Evolutionary conservation across 345 rosid species (phyloP), one percentile per base, ranked within the genome.

Genomic region (Rhodamnia argentea): DNA sequence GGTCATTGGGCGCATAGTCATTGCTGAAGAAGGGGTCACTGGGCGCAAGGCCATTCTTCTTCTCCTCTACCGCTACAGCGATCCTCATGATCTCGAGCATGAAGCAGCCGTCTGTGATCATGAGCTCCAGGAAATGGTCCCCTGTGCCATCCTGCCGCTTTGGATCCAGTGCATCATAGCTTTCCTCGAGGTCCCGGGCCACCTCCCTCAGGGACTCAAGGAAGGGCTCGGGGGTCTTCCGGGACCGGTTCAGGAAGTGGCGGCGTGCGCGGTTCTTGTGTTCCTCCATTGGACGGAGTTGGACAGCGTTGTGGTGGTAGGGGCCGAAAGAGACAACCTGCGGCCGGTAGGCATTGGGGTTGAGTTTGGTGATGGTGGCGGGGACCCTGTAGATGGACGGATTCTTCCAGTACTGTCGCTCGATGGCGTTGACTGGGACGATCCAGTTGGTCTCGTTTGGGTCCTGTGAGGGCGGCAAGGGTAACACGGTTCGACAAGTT

Each of bases 81-180:
- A 60, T 42, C 5, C 90, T 86, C 13, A 93, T 52, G 54, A 91
- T 86, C 85, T 93, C 94, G 32, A 91, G 88, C 93, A 91, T 89
- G 87, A 93, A 93, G 60, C 93, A 93, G 3, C 94, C 93, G 70
- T 93, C 94, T 5, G 87, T 85, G 64, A 91, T 88, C 94, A 91
- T 93, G 86, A 93, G 27, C 83, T 85, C 85, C 84, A 93, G 85
- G 82, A 91, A 89, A 7, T 18, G 3, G 52, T 52, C 40, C 1
- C 54, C 83, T 13, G 14, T 60, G 62, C 44, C 32, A 4, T 29
- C 24, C 82, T 75, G 12, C 82, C 47, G 32, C 42, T 18, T 15
- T 42, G 13, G 12, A 6, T 64, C 70, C 10, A 53, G 56, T 7
- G 22, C 20, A 6, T 18, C 7, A 20, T 53, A 53, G 56, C 56